A percentile compares a stretch with the other conserved stretches of the same genome.
Evolutionary conservation across 2,329 filamentous ascomycete genomes (phyloP).

Genomic region (Neonectria neomacrospora): DNA sequence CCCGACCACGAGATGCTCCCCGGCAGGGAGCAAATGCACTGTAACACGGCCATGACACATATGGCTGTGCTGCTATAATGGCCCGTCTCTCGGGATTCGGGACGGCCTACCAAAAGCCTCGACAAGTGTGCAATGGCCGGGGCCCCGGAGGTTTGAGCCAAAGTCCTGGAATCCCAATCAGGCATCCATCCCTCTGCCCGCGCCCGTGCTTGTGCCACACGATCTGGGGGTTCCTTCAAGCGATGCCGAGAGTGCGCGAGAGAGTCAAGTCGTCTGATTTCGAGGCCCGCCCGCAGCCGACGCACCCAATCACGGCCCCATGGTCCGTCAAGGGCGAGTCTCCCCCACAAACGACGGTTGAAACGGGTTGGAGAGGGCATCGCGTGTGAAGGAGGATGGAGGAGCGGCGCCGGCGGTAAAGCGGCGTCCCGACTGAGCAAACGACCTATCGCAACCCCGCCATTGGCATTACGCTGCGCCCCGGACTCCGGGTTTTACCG

Average conservation of each 20-base stretch:
- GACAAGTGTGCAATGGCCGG: neutral
- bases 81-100: conserved; percentile 16
- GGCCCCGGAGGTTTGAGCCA: conserved; percentile 11
- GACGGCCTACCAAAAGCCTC: neutral
- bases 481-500: conserved; percentile 43
- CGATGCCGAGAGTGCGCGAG: conserved; percentile 4
- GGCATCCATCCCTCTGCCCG: conserved; percentile 17
- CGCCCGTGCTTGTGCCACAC: conserved; percentile 5
- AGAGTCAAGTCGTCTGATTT: conserved; percentile 12
- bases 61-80: neutral
- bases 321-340: neutral
- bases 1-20: conserved; percentile 4
- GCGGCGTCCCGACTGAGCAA: conserved; percentile 19
- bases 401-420: conserved; percentile 23
- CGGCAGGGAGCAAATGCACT: neutral
- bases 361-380: neutral
- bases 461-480: conserved; percentile 44
- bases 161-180: conserved; percentile 9
- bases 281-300: conserved; percentile 4
- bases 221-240: neutral
- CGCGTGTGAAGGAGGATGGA: neutral
- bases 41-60: neutral
- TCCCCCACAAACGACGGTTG: neutral
- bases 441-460: conserved; percentile 50
- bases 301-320: conserved; percentile 16